phyloP scores from a whole-genome alignment of 164 flowering plant genomes.

The Piper longum region DNA sequence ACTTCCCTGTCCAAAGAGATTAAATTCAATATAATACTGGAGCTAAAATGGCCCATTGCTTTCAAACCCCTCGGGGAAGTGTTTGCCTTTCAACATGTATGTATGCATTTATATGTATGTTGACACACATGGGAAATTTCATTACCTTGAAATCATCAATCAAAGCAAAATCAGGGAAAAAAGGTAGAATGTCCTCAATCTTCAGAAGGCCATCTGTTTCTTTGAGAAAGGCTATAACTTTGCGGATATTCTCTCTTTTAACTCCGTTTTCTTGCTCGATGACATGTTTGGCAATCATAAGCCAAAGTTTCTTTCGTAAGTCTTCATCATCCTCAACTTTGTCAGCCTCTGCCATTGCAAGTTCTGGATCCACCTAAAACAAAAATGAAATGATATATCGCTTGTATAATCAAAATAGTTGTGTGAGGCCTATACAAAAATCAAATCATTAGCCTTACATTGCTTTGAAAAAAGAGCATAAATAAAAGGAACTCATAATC shows the following conservation, averaged over 20 bases:
- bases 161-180: conserved; percentile 96
- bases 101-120: not conserved
- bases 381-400: too few relatives aligned
- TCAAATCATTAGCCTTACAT: not conserved
- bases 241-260: conserved; percentile 92
- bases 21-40: too few relatives aligned
- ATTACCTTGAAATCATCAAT: conserved; percentile 95
- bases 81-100: too few relatives aligned
- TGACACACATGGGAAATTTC: too few relatives aligned
- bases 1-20: too few relatives aligned
- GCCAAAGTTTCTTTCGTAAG: conserved; percentile 96
- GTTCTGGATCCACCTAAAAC: conserved; percentile 83
- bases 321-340: conserved; percentile 99
- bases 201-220: conserved; percentile 96
- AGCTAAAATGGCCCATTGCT: too few relatives aligned
- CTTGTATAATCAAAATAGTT: not conserved
- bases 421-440: not conserved
- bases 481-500: too few relatives aligned
- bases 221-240: conserved; percentile 95
- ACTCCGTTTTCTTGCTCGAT: conserved; percentile 94
- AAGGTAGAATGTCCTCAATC: conserved; percentile 96
- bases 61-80: too few relatives aligned
- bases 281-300: conserved; percentile 99
- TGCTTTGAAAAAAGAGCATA: too few relatives aligned
- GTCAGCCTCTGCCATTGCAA: conserved; percentile 99